Evolutionary conservation across 768 basidiomycete species (phyloP).

Genomic region (Lepiota subincarnata): DNA sequence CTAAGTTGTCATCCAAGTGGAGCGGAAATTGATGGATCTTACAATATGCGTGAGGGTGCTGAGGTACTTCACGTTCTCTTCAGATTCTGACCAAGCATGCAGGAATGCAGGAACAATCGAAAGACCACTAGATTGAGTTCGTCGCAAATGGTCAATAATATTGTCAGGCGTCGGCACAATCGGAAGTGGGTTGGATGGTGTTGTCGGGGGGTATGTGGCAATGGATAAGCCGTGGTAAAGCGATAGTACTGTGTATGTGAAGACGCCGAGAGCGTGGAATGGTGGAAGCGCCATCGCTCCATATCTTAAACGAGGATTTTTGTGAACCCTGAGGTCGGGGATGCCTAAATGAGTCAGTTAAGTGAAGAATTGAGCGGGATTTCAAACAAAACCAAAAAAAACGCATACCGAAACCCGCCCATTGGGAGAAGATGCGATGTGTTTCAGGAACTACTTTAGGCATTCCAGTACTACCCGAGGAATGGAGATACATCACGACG

Average conservation of each 20-base stretch:
- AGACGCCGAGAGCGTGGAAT: constrained; percentile 34
- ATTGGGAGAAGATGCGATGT: constrained; percentile 25
- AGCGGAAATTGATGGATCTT: constrained; percentile 3
- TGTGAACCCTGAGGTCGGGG: constrained; percentile 15
- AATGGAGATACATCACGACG: constrained; percentile 37
- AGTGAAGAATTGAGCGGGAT: not conserved
- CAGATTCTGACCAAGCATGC: constrained; percentile 24
- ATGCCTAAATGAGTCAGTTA: constrained; percentile 5
- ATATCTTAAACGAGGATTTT: constrained; percentile 16
- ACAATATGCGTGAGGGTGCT: constrained; percentile 22
- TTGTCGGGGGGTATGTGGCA: constrained; percentile 29
- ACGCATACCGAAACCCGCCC: constrained; percentile 31
- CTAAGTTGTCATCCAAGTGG: not conserved
- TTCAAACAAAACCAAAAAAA: not conserved
- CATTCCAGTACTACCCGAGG: constrained; percentile 47
- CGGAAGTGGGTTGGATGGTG: constrained; percentile 22
- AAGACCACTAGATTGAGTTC: constrained; percentile 23
- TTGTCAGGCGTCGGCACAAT: constrained; percentile 35
- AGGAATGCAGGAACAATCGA: constrained; percentile 34
- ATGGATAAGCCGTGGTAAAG: constrained; percentile 22
- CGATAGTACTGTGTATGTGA: constrained; percentile 26
- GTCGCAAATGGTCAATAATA: constrained; percentile 27
- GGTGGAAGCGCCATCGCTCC: constrained; percentile 31
- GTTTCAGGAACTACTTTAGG: constrained; percentile 39
- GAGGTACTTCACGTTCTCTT: constrained; percentile 22